A percentile compares a stretch with the other conserved stretches of the same genome.
Evolutionary conservation across 257 asterid species (phyloP).

Genomic region (Handroanthus guayacan): DNA sequence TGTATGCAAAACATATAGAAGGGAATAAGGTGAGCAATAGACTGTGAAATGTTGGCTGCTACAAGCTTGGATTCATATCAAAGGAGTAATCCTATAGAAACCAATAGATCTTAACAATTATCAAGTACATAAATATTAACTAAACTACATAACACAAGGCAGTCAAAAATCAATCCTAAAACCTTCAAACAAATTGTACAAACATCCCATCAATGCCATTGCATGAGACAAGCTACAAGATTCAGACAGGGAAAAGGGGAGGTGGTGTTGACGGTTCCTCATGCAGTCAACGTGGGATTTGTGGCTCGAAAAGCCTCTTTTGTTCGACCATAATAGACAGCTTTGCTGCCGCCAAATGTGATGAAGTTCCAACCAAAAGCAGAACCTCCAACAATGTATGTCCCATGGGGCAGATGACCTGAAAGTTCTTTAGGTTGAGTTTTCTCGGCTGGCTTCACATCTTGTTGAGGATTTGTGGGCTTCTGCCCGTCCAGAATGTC

Average conservation of each 20-base stretch:
- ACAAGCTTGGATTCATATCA: not conserved
- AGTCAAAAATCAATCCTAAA: not conserved
- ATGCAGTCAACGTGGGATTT: conserved; percentile 33
- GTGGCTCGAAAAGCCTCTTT: conserved; percentile 57
- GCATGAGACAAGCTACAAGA: not conserved
- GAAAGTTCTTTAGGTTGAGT: not conserved
- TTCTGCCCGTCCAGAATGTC: conserved; percentile 38
- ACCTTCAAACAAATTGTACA: too few relatives aligned
- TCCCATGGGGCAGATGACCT: conserved; percentile 35
- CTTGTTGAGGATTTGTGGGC: conserved; percentile 35
- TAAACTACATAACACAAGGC: not conserved
- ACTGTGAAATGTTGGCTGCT: not conserved
- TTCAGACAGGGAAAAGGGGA: not conserved
- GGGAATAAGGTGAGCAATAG: too few relatives aligned
- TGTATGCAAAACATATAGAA: too few relatives aligned
- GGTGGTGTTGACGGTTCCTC: not conserved
- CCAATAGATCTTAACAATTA: not conserved
- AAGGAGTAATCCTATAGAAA: not conserved
- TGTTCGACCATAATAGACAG: not conserved
- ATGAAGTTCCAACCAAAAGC: conserved; percentile 63
- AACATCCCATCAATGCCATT: not conserved
- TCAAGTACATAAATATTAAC: not conserved
- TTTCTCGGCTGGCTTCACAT: conserved; percentile 17
- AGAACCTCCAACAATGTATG: conserved; percentile 61
- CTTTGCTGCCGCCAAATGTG: too few relatives aligned